phyloP scores from a whole-genome alignment of 148 eudicot species.

The Vaccinium macrocarpon region DNA sequence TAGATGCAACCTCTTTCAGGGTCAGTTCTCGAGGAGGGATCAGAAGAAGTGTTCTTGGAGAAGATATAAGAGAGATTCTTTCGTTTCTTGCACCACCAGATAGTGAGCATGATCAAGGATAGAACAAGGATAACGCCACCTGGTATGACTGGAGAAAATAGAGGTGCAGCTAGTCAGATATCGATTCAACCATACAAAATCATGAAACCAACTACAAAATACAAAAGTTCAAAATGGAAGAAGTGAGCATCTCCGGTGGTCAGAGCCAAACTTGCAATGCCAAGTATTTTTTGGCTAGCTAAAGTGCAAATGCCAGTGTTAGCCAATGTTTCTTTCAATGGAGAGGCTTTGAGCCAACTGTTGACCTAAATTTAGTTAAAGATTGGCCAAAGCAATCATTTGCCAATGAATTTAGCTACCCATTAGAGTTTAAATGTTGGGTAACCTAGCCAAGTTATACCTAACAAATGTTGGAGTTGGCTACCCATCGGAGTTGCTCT shows the following conservation, averaged over 20 bases:
- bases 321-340: neutral
- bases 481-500: neutral
- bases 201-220: neutral
- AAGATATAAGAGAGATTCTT: neutral
- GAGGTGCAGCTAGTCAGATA: neutral
- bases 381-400: neutral
- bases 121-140: slow-evolving; percentile 21
- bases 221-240: neutral
- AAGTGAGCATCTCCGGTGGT: neutral
- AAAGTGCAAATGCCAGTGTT: neutral
- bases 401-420: neutral
- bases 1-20: slow-evolving; percentile 29
- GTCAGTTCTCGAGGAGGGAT: slow-evolving; percentile 20
- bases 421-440: neutral
- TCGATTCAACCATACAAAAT: neutral
- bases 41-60: slow-evolving; percentile 17
- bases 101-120: slow-evolving; percentile 7
- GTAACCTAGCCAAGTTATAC: neutral
- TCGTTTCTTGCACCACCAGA: slow-evolving; percentile 25
- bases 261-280: neutral
- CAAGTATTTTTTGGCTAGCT: neutral
- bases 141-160: slow-evolving; percentile 23
- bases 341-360: neutral
- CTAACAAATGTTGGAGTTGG: neutral
- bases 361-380: neutral